Evolutionary conservation across 345 rosid genomes (phyloP).

Genomic region (Isatis tinctoria): DNA sequence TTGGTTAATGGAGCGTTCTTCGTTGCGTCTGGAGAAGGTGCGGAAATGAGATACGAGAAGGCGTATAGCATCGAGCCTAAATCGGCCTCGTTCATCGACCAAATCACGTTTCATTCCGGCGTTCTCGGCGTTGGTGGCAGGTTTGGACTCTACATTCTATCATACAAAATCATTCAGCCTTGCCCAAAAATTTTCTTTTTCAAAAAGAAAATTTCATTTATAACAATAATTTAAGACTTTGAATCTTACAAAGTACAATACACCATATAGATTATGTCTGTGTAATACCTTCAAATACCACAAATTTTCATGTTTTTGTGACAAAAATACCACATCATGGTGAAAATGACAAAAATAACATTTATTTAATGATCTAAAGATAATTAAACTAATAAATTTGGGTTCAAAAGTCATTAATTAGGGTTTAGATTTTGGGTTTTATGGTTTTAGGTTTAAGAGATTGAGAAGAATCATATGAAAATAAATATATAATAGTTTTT

Average conservation of each 20-base stretch:
- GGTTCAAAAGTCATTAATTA: too few relatives aligned
- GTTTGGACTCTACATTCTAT: constrained; percentile 30
- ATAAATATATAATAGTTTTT: too few relatives aligned
- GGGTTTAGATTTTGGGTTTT: too few relatives aligned
- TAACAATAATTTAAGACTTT: not conserved
- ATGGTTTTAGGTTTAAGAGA: too few relatives aligned
- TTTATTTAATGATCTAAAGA: too few relatives aligned
- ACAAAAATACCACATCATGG: too few relatives aligned
- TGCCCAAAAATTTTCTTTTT: not conserved
- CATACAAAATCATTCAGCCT: not conserved
- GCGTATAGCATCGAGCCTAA: constrained; percentile 92
- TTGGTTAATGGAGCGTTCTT: constrained; percentile 94
- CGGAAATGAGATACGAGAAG: constrained; percentile 76
- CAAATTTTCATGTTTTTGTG: too few relatives aligned
- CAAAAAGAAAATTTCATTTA: not conserved
- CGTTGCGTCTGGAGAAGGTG: constrained; percentile 70
- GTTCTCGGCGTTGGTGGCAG: constrained; percentile 81
- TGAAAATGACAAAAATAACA: too few relatives aligned
- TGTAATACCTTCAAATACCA: too few relatives aligned
- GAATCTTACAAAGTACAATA: constrained; percentile 6
- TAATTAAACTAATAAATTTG: too few relatives aligned
- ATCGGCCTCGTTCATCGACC: constrained; percentile 64
- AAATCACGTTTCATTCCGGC: constrained; percentile 60
- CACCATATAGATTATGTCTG: not conserved
- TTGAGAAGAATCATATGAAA: too few relatives aligned